Percentiles rank a stretch among this genome's conserved stretches.
These are phyloP conservation scores for Clausena lansium DNA, from an alignment of 345 rosid species.

Conservation along the genomic window DNA sequence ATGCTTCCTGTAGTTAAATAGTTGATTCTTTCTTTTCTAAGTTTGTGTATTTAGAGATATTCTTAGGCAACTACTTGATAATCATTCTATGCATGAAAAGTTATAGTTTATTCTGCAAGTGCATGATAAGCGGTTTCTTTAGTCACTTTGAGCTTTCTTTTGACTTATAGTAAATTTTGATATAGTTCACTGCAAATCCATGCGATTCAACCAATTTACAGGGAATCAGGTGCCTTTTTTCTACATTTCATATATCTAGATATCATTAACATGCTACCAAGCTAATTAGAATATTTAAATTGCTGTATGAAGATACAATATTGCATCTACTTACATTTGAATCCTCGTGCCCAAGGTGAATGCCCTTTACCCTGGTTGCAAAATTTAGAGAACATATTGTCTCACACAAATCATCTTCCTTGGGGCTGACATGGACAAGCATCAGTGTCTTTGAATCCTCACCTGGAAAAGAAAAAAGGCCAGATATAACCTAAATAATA, in stretches of 20 bases:
- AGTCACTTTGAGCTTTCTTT: not conserved
- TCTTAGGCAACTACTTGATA: not conserved
- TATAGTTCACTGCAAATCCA: not conserved
- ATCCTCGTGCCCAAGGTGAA: conserved; percentile 55
- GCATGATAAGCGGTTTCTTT: not conserved
- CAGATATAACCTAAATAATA: not conserved
- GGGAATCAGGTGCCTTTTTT: not conserved
- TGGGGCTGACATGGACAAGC: conserved; percentile 83
- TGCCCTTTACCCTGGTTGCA: conserved; percentile 62
- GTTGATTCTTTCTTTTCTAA: not conserved
- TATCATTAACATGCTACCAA: not conserved
- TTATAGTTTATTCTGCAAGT: not conserved
- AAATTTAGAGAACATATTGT: conserved; percentile 76
- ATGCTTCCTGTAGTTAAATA: not conserved
- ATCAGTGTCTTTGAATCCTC: conserved; percentile 78
- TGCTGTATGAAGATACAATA: conserved; percentile 10
- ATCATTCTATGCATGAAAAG: not conserved
- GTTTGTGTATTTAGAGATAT: not conserved
- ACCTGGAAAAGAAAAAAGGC: conserved; percentile 35
- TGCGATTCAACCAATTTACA: not conserved
- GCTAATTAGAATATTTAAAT: not conserved
- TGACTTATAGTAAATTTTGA: not conserved
- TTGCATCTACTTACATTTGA: conserved; percentile 42
- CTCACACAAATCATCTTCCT: conserved; percentile 81
- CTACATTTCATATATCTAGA: not conserved